These are phyloP conservation scores for Diphasiastrum complanatum DNA, from an alignment of 83 land plant genomes.

Conservation along the genomic window DNA sequence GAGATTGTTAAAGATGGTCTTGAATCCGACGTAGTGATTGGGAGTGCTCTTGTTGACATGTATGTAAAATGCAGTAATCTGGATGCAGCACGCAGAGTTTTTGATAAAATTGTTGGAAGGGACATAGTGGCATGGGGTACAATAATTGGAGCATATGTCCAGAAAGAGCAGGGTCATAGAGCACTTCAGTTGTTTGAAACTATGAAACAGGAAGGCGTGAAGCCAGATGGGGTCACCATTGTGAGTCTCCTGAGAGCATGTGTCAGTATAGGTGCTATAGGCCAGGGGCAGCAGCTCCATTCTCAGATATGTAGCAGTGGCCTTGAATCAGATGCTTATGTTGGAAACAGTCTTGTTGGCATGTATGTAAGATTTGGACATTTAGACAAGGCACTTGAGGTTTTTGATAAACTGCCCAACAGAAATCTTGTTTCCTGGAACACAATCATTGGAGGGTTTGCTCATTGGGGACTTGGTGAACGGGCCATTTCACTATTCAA, in stretches of 20 bases:
- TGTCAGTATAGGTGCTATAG: slow-evolving; percentile 13
- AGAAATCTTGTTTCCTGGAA: slow-evolving; percentile 26
- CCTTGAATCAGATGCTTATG: slow-evolving; percentile 19
- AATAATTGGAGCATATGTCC: slow-evolving; percentile 33
- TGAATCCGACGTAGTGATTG: too few relatives aligned
- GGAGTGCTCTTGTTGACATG: slow-evolving; percentile 31
- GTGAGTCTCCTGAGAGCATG: slow-evolving; percentile 31
- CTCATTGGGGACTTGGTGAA: too few relatives aligned
- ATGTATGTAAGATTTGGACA: slow-evolving; percentile 41
- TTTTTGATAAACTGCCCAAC: background rate
- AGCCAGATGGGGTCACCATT: slow-evolving; percentile 20
- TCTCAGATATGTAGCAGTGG: slow-evolving; percentile 14
- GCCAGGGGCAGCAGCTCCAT: slow-evolving; percentile 35
- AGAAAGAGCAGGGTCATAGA: slow-evolving; percentile 11
- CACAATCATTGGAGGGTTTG: too few relatives aligned
- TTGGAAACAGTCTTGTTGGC: slow-evolving; percentile 31
- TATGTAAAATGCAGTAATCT: slow-evolving; percentile 23
- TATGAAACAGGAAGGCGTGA: slow-evolving; percentile 21
- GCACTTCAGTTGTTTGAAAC: slow-evolving; percentile 32
- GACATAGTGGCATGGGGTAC: slow-evolving; percentile 43
- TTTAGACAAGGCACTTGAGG: slow-evolving; percentile 17
- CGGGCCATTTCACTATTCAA: slow-evolving; percentile 19
- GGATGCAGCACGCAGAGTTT: slow-evolving; percentile 31
- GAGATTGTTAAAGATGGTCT: too few relatives aligned
- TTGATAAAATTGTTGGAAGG: slow-evolving; percentile 16